Evolutionary conservation across 2,329 filamentous ascomycete genomes (phyloP).

Genomic region (Ophiocordyceps australis): DNA sequence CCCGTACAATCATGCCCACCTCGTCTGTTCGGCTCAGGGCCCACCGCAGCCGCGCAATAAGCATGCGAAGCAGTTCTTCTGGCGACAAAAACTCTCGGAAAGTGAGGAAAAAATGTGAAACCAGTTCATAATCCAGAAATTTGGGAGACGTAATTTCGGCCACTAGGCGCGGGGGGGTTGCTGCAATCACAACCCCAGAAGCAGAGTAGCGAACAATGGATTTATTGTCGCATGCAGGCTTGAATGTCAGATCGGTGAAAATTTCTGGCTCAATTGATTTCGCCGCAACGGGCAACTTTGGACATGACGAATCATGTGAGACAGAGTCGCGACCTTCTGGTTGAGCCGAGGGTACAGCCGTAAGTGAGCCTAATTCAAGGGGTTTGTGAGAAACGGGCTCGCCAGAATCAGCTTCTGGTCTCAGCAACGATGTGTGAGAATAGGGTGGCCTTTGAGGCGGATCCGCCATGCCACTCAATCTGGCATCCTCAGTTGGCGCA

Average conservation of each 20-base stretch:
- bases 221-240: constrained; percentile 61
- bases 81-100: constrained; percentile 75
- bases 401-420: too few species aligned
- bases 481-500: constrained; percentile 58
- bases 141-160: constrained; percentile 92
- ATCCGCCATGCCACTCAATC: too few species aligned
- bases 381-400: too few species aligned
- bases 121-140: constrained; percentile 89
- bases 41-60: constrained; percentile 76
- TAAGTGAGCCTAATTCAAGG: too few species aligned
- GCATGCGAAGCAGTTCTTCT: constrained; percentile 59
- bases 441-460: too few species aligned
- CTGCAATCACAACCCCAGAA: constrained; percentile 63
- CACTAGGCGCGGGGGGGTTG: constrained; percentile 77
- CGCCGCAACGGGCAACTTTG: too few species aligned
- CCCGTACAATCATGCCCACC: constrained; percentile 80
- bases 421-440: too few species aligned
- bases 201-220: constrained; percentile 67
- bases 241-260: constrained; percentile 65
- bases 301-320: constrained; percentile 18
- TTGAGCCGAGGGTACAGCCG: constrained; percentile 5
- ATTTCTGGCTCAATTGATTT: constrained; percentile 62
- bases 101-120: constrained; percentile 96
- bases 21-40: constrained; percentile 66
- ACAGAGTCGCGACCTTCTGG: constrained; percentile 9